A percentile compares a stretch with the other conserved stretches of the same genome.
Evolutionary conservation across 2,329 filamentous ascomycete species (phyloP).

Genomic region (Fusarium torreyae): DNA sequence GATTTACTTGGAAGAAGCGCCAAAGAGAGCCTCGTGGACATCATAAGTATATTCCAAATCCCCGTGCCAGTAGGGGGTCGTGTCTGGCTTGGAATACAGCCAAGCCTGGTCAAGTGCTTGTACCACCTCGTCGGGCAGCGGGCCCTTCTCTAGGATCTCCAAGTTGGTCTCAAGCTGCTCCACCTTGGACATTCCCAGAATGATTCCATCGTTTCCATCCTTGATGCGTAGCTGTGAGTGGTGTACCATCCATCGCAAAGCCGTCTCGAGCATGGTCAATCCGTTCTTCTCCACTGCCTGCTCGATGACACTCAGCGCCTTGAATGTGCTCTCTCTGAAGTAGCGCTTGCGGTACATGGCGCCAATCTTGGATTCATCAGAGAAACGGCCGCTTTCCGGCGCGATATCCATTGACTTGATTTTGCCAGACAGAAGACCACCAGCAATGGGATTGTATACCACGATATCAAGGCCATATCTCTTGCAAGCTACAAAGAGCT

Average conservation of each 20-base stretch:
- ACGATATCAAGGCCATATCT: conserved; percentile 85
- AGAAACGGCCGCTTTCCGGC: conserved; percentile 80
- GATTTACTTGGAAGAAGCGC: conserved; percentile 58
- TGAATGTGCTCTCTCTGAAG: conserved; percentile 75
- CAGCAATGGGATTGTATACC: conserved; percentile 86
- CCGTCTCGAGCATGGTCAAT: conserved; percentile 79
- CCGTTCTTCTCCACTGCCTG: conserved; percentile 76
- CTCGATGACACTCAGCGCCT: conserved; percentile 79
- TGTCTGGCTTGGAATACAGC: conserved; percentile 74
- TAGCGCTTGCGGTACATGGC: conserved; percentile 76
- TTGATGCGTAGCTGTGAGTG: conserved; percentile 73
- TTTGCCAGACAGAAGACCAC: conserved; percentile 85
- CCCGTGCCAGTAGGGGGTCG: conserved; percentile 68
- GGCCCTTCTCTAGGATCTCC: conserved; percentile 74
- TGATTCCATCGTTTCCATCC: conserved; percentile 70
- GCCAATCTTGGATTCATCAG: conserved; percentile 69
- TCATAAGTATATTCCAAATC: conserved; percentile 78
- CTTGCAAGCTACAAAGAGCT: conserved; percentile 80
- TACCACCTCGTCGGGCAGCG: conserved; percentile 83
- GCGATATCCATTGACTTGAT: conserved; percentile 76
- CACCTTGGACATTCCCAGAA: conserved; percentile 72
- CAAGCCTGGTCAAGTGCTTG: conserved; percentile 83
- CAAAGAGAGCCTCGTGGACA: conserved; percentile 72
- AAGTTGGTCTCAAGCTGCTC: conserved; percentile 72
- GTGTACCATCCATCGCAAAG: conserved; percentile 80